Base-by-base conservation (phyloP, 345 rosid genomes). In the Ailanthus altissimus region DNA sequence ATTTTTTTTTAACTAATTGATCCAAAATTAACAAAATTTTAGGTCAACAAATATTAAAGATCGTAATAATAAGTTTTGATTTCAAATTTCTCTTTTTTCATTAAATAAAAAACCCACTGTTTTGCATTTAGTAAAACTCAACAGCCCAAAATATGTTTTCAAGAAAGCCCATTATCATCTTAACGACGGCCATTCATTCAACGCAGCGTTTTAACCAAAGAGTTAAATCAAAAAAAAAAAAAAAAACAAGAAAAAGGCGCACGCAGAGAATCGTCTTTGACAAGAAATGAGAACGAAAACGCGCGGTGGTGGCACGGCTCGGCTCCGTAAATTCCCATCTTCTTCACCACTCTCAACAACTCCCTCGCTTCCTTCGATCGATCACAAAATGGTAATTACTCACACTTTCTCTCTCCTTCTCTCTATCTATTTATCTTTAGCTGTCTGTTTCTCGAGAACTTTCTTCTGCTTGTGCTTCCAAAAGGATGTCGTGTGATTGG, bases 281-380 rank as follows among this genome's bases (percentile, higher is more conserved):
- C 43, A 9, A 50, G 16, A 69, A 49, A 77, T 77, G 80, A 70
- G 63, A 50, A 71, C 18, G 0, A 71, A 71, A 62, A 71, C 56
- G 21, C 36, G 65, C 59, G 76, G 63, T n/a, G 51, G 63, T 13
- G 51, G 46, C 61, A 18, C 32, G 18, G 62, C 71, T 70, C 63
- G 75, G 14, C 16, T 70, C 20, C 20, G 43, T n/a, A 51, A 62
- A 23, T 21, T 57, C 23, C 49, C n/a, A n/a, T n/a, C 38, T 32
- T 32, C 70, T 7, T 49, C 75, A 15, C 45, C 64, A 2, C 47
- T 26, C 10, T 58, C 62, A 20, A 10, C 71, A 4, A 74, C 69
- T 28, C 67, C 18, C 21, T 53, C 72, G 2, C 62, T 75, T 38
- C 42, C 18, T 15, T 25, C 51, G 15, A 21, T 38, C 3, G 8